Evolutionary conservation across 2,329 filamentous ascomycete species (phyloP), one percentile per base, ranked within the genome.

Genomic region (Penicillium rolfsii): DNA sequence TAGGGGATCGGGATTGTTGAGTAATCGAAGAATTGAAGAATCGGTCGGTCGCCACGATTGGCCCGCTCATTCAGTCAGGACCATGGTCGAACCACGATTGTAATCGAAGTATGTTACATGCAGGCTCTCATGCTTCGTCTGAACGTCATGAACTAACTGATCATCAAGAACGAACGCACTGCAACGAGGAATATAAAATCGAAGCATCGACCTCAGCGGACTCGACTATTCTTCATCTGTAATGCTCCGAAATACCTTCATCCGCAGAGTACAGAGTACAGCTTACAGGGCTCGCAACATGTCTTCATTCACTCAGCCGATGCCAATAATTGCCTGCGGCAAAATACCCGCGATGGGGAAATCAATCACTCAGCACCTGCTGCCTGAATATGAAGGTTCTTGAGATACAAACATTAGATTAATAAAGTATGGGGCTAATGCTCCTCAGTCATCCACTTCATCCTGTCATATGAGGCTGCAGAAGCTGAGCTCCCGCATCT

Each of bases 11-110:
- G 50, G 30, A 30, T 5, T 56, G 63, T 11, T 65, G 63, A 65
- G 55, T 63, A 63, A 63, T 66, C 64, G 35, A 52, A 58, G 63
- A 66, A 60, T 61, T 55, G 52, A 52, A 58, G 63, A 66, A 60
- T 61, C 58, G 52, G 46, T 40, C 16, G 38, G 22, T 40, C 35
- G 35, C 52, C 35, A 22, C 36, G 30, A 30, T 45, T 50, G 46
- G 26, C 46, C 26, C 28, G 19, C 19, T 22, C 19, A 22, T 22
- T 22, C 19, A 22, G 1, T 22, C 19, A 22, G 19, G 19, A 22
- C 19, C 19, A 22, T 22, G 19, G 19, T 22, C 19, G 19, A 22
- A 22, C 19, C 19, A 22, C 19, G 19, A 22, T 22, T 22, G 19
- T 22, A 22, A 22, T 22, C 19, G 19, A 22, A 22, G 1, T 22